These are phyloP conservation scores for Pterocarpus macrocarpus DNA, from an alignment of 306 rosid genomes.

Conservation along the genomic window DNA sequence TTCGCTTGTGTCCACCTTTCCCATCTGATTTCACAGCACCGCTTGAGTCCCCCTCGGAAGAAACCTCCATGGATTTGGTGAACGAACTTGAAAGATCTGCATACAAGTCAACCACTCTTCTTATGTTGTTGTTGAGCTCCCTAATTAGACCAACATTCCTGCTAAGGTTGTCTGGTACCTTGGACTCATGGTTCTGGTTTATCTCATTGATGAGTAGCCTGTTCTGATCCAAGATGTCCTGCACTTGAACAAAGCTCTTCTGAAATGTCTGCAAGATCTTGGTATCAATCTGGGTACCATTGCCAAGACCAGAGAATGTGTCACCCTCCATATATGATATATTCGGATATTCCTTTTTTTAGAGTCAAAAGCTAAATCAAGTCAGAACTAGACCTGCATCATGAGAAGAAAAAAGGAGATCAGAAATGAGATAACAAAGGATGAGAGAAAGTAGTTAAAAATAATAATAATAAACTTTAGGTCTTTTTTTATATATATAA, in stretches of 20 bases:
- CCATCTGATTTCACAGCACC: constrained; percentile 83
- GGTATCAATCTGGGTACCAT: constrained; percentile 71
- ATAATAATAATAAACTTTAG: no score
- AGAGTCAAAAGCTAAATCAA: constrained; percentile 43
- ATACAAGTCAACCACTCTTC: constrained; percentile 93
- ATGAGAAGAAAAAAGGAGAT: constrained; percentile 40
- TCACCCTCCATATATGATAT: constrained; percentile 79
- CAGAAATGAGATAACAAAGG: constrained; percentile 43
- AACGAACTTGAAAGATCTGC: constrained; percentile 89
- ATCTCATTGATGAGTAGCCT: constrained; percentile 90
- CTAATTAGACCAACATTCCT: constrained; percentile 87
- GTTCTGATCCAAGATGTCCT: constrained; percentile 89
- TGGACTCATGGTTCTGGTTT: constrained; percentile 97
- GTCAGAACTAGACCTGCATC: constrained; percentile 67
- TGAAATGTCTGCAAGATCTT: constrained; percentile 81
- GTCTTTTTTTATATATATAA: not conserved
- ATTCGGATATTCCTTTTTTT: not conserved
- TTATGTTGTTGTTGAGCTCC: constrained; percentile 92
- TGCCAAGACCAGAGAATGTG: constrained; percentile 73
- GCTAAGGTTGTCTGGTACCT: constrained; percentile 84
- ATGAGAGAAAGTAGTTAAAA: constrained; percentile 38
- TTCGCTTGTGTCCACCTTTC: constrained; percentile 72
- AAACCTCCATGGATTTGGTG: constrained; percentile 85
- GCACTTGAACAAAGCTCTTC: constrained; percentile 90
- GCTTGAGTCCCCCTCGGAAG: constrained; percentile 93